Evolutionary conservation across 1,284 basidiomycete species (phyloP).

Genomic region (Trametes pubescens): DNA sequence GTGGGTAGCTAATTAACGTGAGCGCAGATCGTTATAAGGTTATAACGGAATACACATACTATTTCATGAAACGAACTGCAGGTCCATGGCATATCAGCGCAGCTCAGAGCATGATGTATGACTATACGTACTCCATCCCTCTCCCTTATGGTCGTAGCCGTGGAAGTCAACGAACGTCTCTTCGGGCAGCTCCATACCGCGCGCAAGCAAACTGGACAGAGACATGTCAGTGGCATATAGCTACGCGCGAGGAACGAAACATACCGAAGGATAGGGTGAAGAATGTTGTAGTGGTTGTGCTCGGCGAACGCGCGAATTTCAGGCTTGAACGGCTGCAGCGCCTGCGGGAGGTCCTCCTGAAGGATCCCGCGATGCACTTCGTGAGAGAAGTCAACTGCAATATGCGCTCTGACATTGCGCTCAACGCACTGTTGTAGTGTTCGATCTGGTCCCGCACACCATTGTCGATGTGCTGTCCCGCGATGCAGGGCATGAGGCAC

Average conservation of each 20-base stretch:
- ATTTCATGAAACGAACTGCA: constrained; percentile 66
- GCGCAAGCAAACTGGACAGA: constrained; percentile 51
- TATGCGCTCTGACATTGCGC: background rate
- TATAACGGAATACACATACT: constrained; percentile 42
- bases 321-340: constrained; percentile 59
- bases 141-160: constrained; percentile 39
- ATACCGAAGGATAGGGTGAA: constrained; percentile 58
- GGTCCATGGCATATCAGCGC: background rate
- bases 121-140: constrained; percentile 41
- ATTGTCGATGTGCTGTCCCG: constrained; percentile 39
- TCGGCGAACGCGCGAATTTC: constrained; percentile 62
- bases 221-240: background rate
- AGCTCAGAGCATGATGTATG: constrained; percentile 13
- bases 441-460: constrained; percentile 60
- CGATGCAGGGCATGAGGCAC: background rate
- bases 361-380: constrained; percentile 57
- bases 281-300: constrained; percentile 58
- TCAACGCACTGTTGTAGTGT: constrained; percentile 31
- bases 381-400: background rate
- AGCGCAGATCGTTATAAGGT: background rate
- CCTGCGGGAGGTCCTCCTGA: constrained; percentile 54
- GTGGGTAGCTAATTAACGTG: constrained; percentile 47
- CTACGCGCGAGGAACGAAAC: background rate
- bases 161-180: constrained; percentile 46
- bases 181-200: constrained; percentile 47